Conservation (phyloP, 768 basidiomycete species). For the Mycena epipterygia region DNA sequence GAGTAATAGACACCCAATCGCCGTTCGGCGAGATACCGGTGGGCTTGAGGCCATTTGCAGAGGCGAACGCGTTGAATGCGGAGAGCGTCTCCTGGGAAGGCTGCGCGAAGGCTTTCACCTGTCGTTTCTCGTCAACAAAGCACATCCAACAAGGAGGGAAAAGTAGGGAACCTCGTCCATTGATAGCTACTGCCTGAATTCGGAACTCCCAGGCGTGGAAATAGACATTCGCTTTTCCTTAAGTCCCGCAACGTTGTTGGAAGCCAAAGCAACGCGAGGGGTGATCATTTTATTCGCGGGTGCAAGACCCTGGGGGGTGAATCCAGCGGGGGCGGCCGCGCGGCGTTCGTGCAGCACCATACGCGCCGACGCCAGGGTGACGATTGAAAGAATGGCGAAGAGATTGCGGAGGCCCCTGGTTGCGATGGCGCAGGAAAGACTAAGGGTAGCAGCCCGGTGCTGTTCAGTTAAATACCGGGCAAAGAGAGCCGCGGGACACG, state of each 20-base stretch:
- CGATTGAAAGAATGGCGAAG: not conserved
- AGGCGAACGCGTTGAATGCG: conserved; percentile 11
- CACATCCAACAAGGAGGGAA: not conserved
- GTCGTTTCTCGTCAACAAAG: not conserved
- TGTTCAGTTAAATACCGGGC: too few relatives aligned
- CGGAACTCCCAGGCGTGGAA: conserved; percentile 5
- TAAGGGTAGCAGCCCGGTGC: too few relatives aligned
- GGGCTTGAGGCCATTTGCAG: conserved; percentile 11
- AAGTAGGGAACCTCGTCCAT: not conserved
- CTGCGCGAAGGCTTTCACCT: conserved; percentile 6
- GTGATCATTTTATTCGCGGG: not conserved
- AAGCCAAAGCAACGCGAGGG: conserved; percentile 1
- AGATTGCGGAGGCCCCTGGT: not conserved
- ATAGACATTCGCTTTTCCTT: not conserved
- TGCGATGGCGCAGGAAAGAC: too few relatives aligned
- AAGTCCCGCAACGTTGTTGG: conserved; percentile 6
- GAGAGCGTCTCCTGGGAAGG: conserved; percentile 9
- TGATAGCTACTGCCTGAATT: conserved; percentile 17
- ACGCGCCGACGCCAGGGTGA: not conserved
- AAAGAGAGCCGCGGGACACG: too few relatives aligned
- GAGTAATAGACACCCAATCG: conserved; percentile 19
- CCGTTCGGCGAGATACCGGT: conserved; percentile 13
- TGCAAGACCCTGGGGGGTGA: not conserved
- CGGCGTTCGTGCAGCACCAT: not conserved
- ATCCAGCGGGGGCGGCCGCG: not conserved